Conservation (phyloP, 805 yeast genomes). For the Kodamaea restingae region DNA sequence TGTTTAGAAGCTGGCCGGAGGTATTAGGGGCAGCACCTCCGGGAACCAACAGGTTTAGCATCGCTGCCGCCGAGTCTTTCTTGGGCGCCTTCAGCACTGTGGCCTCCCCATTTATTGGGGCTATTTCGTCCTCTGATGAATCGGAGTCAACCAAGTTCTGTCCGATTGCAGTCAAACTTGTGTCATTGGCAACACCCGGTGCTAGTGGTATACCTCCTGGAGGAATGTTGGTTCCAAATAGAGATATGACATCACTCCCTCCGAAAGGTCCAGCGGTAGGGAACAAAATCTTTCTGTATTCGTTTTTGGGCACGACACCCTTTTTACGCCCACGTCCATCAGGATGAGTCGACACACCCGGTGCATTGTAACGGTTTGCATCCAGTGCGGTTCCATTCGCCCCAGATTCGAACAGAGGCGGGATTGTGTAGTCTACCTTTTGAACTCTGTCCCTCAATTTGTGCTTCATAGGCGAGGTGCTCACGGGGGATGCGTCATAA, state of each 20-base stretch:
- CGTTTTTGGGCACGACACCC: slow-evolving; percentile 38
- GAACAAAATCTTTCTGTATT: slow-evolving; percentile 62
- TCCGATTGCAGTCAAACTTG: slow-evolving; percentile 30
- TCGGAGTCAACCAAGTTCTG: slow-evolving; percentile 48
- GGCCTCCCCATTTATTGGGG: slow-evolving; percentile 42
- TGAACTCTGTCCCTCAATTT: slow-evolving; percentile 50
- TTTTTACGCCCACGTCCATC: slow-evolving; percentile 28
- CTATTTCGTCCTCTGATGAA: slow-evolving; percentile 60
- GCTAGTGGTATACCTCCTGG: slow-evolving; percentile 43
- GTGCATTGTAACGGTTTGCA: not conserved
- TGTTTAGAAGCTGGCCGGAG: slow-evolving; percentile 30
- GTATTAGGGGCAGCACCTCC: slow-evolving; percentile 12
- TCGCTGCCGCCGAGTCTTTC: slow-evolving; percentile 12
- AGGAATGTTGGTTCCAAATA: slow-evolving; percentile 68
- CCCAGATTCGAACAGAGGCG: slow-evolving; percentile 54
- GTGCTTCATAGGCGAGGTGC: slow-evolving; percentile 38
- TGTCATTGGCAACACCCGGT: slow-evolving; percentile 27
- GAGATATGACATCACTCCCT: slow-evolving; percentile 84
- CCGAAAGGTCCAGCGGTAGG: slow-evolving; percentile 98
- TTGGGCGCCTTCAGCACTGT: slow-evolving; percentile 24
- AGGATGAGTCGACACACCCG: not conserved
- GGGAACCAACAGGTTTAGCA: slow-evolving; percentile 9
- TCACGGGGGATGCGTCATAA: slow-evolving; percentile 57
- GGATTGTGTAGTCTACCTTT: slow-evolving; percentile 68
- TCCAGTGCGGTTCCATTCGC: not conserved